phyloP scores from a whole-genome alignment of 768 basidiomycete genomes.

The Podaxis pistillaris region DNA sequence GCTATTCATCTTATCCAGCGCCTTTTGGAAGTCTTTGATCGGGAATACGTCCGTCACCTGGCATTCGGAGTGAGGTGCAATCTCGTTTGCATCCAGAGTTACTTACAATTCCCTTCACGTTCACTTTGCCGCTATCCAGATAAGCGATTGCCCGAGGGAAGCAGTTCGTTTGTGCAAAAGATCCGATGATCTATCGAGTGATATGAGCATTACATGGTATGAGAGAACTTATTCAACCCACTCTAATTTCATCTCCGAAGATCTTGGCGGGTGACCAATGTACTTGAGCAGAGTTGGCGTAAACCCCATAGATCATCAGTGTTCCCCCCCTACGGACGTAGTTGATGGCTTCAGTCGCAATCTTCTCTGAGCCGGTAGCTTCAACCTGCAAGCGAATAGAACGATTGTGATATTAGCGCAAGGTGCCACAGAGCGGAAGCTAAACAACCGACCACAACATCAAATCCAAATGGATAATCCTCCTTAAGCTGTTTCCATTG shows the following conservation, averaged over 20 bases:
- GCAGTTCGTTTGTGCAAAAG: constrained; percentile 85
- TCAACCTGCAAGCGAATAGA: constrained; percentile 24
- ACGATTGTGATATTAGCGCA: background rate
- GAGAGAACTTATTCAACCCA: constrained; percentile 16
- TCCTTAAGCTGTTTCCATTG: constrained; percentile 82
- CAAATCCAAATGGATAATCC: constrained; percentile 86
- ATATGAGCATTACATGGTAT: background rate
- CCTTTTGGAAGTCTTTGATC: constrained; percentile 60
- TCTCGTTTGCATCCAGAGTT: background rate
- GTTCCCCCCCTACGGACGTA: constrained; percentile 86
- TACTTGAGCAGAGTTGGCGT: constrained; percentile 79
- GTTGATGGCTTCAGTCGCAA: constrained; percentile 88
- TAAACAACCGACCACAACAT: constrained; percentile 53
- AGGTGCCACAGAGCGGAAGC: background rate
- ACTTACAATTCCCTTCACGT: constrained; percentile 64
- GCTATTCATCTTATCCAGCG: constrained; percentile 69
- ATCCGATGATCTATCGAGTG: constrained; percentile 71
- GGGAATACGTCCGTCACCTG: constrained; percentile 54
- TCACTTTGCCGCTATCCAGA: constrained; percentile 86
- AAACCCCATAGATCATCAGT: constrained; percentile 88
- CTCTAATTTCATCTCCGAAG: constrained; percentile 61
- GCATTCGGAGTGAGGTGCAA: background rate
- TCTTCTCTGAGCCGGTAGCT: constrained; percentile 72
- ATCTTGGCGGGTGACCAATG: constrained; percentile 88
- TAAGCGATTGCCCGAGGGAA: constrained; percentile 91